Evolutionary conservation across 2,329 filamentous ascomycete genomes (phyloP).

Genomic region (Ceratocystis variospora): DNA sequence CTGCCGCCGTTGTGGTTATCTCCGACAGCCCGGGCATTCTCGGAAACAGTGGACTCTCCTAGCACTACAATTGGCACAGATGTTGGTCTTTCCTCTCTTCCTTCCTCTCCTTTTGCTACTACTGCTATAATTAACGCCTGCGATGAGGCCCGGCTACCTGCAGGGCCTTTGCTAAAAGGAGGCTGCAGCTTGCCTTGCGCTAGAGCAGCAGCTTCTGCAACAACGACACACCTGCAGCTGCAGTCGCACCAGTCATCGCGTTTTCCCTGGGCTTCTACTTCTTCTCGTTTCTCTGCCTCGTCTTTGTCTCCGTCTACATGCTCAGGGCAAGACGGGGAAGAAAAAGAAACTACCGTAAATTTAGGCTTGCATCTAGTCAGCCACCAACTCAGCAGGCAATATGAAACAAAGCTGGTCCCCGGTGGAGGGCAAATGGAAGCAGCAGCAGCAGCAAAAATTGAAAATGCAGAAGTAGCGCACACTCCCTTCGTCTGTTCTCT

Average conservation of each 20-base stretch:
- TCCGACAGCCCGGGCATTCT: not conserved
- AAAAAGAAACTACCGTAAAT: not conserved
- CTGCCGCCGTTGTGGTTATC: not conserved
- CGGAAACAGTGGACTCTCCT: not conserved
- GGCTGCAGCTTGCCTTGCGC: constrained; percentile 1
- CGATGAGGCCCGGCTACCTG: not conserved
- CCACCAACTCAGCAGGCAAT: not conserved
- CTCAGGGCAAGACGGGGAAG: not conserved
- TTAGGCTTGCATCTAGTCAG: not conserved
- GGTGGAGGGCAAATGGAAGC: not conserved
- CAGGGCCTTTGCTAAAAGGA: constrained; percentile 2
- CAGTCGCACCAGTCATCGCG: constrained; percentile 4
- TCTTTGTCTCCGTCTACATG: constrained; percentile 8
- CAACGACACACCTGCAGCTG: not conserved
- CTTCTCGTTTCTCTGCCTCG: constrained; percentile 3
- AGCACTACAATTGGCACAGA: not conserved
- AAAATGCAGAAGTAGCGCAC: not conserved
- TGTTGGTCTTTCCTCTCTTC: not conserved
- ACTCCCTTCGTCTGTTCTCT: not conserved
- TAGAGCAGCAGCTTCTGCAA: constrained; percentile 6
- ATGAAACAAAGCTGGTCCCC: constrained; percentile 6
- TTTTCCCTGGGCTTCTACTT: constrained; percentile 2
- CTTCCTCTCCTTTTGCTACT: not conserved
- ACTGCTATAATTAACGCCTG: not conserved
- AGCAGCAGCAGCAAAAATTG: not conserved